phyloP scores from a whole-genome alignment of 1,284 basidiomycete species.

The Pterula multifida region DNA sequence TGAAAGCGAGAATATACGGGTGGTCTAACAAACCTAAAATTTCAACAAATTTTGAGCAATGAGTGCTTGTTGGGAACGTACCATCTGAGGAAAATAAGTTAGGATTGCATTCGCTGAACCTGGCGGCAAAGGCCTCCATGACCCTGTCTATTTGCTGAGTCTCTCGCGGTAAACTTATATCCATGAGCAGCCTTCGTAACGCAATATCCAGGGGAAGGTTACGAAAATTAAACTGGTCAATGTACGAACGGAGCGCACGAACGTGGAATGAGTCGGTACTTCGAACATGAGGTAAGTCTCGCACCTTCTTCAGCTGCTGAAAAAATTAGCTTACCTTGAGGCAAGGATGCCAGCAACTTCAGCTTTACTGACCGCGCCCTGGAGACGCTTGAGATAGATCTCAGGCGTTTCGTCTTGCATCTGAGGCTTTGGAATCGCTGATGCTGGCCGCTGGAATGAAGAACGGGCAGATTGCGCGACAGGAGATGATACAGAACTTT shows the following conservation, averaged over 20 bases:
- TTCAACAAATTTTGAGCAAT: background rate
- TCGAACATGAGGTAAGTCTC: slow-evolving; percentile 9
- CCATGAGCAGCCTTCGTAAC: slow-evolving; percentile 83
- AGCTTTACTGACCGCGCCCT: slow-evolving; percentile 52
- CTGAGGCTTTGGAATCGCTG: slow-evolving; percentile 38
- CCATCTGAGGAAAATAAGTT: slow-evolving; percentile 71
- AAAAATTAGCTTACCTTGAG: slow-evolving; percentile 45
- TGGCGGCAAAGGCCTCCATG: slow-evolving; percentile 86
- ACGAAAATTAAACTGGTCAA: slow-evolving; percentile 73
- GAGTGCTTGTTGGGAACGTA: too few relatives aligned
- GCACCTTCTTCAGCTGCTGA: too few relatives aligned
- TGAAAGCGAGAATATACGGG: slow-evolving; percentile 94
- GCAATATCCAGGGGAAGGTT: slow-evolving; percentile 87
- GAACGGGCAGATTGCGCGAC: slow-evolving; percentile 29
- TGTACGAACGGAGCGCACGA: slow-evolving; percentile 61
- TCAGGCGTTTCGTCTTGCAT: slow-evolving; percentile 56
- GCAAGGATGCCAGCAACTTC: slow-evolving; percentile 74
- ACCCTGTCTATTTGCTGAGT: slow-evolving; percentile 98
- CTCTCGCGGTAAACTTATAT: slow-evolving; percentile 84
- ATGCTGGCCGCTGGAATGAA: slow-evolving; percentile 31
- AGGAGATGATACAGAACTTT: slow-evolving; percentile 17
- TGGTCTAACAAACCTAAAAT: slow-evolving; percentile 71
- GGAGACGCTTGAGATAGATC: slow-evolving; percentile 53
- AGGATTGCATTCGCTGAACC: slow-evolving; percentile 81
- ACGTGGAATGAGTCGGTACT: slow-evolving; percentile 69